Evolutionary conservation across 2,329 filamentous ascomycete genomes (phyloP), one percentile per base, ranked within the genome.

Genomic region (Colletotrichum acutatum): DNA sequence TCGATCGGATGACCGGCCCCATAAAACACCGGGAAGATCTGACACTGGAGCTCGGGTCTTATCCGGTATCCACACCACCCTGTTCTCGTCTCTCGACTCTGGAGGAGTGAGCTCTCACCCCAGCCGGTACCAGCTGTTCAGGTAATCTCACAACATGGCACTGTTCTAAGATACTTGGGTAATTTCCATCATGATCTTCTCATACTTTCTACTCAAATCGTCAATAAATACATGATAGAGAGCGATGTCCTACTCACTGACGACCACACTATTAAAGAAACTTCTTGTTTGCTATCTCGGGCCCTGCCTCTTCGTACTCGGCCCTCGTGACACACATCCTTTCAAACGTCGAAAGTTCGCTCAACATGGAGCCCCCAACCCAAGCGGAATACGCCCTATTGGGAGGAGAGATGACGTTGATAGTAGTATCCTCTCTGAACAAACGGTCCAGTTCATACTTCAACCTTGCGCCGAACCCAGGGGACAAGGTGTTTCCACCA

Each of bases 221-320:
- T 34, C 32, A 34, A 34, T 34, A 34, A 12, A 34, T 34, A 9
- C 32, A 34, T 9, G 0, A 34, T 34, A 1, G 32, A 34, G 32
- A 34, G 32, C 32, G 8, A 12, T 1, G 11, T 34, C 11, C 32
- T 34, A 34, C 32, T 34, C 32, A 34, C 8, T 34, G 32, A 34
- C 32, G 1, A 34, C 32, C 32, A 0, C 32, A 34, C 3, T 34
- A 34, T 34, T 1, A 34, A 34, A 62, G 28, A 26, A 57, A 53
- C 30, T 53, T 68, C 19, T 58, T 68, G 49, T 62, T 49, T 3
- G 56, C 64, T 26, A 62, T 30, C 19, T 24, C 60, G 14, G 53
- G 60, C 4, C 67, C 67, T 11, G 14, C 26, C 37, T 69, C 60
- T 24, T 64, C 66, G 16, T 68, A 68, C 24, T 68, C 67, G 16